Evolutionary conservation across 2,329 filamentous ascomycete species (phyloP).

Genomic region (Sarocladium kiliense): DNA sequence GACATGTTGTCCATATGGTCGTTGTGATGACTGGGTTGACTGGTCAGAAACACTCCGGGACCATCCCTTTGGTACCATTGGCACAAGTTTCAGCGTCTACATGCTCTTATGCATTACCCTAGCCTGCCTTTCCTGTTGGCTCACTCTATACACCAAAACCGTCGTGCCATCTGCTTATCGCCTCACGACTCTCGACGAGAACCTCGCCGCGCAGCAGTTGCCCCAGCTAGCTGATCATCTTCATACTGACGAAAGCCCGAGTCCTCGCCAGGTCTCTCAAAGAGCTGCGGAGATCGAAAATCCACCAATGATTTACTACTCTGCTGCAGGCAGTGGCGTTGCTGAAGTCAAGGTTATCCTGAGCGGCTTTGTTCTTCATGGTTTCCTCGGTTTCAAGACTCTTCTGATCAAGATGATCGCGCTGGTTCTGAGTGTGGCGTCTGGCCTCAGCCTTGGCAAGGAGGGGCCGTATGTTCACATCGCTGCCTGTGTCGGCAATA

Average conservation of each 20-base stretch:
- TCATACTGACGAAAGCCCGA: conserved; percentile 38
- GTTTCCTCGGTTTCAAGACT: conserved; percentile 85
- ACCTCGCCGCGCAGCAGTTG: conserved; percentile 65
- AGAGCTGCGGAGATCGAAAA: conserved; percentile 26
- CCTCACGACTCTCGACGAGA: conserved; percentile 86
- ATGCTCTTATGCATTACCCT: conserved; percentile 66
- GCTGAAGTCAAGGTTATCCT: conserved; percentile 96
- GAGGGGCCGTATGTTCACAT: conserved; percentile 98
- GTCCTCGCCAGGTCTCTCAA: conserved; percentile 28
- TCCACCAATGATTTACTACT: conserved; percentile 87
- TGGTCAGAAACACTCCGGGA: conserved; percentile 48
- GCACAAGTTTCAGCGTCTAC: conserved; percentile 76
- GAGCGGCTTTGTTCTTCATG: conserved; percentile 95
- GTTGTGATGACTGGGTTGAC: conserved; percentile 50
- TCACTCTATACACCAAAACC: conserved; percentile 89
- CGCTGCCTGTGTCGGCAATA: conserved; percentile 90
- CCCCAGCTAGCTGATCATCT: conserved; percentile 33
- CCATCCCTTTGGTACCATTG: conserved; percentile 41
- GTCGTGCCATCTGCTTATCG: conserved; percentile 85
- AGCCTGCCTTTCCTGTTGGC: conserved; percentile 65
- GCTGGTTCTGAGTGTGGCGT: conserved; percentile 83
- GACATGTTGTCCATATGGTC: conserved; percentile 51
- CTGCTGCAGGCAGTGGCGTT: conserved; percentile 91
- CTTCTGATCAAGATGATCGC: conserved; percentile 79
- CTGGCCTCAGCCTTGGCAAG: conserved; percentile 89